Percentiles rank a stretch among this genome's conserved stretches.
phyloP scores from a whole-genome alignment of 225 moss, liverwort and hornwort genomes.

The Physcomitrium patens region DNA sequence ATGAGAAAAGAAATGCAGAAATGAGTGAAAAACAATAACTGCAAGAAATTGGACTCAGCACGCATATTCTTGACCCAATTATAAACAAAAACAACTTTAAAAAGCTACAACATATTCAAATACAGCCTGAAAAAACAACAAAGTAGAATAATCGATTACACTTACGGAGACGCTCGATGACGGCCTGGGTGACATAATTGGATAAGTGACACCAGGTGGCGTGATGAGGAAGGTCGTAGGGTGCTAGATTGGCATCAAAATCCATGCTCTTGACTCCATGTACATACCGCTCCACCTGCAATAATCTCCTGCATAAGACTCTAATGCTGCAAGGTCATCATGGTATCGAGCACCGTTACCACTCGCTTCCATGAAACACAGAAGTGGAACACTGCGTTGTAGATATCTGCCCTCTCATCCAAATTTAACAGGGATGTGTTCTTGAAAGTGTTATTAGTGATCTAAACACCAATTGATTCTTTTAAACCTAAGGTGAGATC shows the following conservation, averaged over 20 bases:
- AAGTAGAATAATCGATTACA: slow-evolving; percentile 6
- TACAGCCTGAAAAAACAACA: slow-evolving; percentile 9
- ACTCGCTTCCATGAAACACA: slow-evolving; percentile 16
- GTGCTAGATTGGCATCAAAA: slow-evolving; percentile 86
- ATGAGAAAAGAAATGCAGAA: slow-evolving; percentile 18
- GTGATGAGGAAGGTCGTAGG: slow-evolving; percentile 78
- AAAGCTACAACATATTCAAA: not conserved
- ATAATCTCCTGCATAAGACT: slow-evolving; percentile 61
- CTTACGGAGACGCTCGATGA: slow-evolving; percentile 76
- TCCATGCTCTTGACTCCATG: slow-evolving; percentile 75
- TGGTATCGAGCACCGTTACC: not conserved
- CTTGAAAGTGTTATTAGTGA: not conserved
- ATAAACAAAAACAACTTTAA: not conserved
- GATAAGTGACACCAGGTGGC: slow-evolving; percentile 78
- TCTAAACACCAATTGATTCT: not conserved
- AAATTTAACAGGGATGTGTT: slow-evolving; percentile 20
- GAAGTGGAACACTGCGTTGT: slow-evolving; percentile 11
- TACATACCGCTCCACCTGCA: slow-evolving; percentile 84
- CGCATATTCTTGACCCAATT: slow-evolving; percentile 5
- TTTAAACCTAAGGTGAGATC: slow-evolving; percentile 7
- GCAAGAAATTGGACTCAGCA: slow-evolving; percentile 8
- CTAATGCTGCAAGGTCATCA: slow-evolving; percentile 42
- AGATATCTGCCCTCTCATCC: not conserved
- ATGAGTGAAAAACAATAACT: not conserved
- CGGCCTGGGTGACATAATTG: slow-evolving; percentile 67